A percentile compares a stretch with the other conserved stretches of the same genome.
Conservation (phyloP, 139 green algal species). For the Chlamydomonas asymmetrica region DNA sequence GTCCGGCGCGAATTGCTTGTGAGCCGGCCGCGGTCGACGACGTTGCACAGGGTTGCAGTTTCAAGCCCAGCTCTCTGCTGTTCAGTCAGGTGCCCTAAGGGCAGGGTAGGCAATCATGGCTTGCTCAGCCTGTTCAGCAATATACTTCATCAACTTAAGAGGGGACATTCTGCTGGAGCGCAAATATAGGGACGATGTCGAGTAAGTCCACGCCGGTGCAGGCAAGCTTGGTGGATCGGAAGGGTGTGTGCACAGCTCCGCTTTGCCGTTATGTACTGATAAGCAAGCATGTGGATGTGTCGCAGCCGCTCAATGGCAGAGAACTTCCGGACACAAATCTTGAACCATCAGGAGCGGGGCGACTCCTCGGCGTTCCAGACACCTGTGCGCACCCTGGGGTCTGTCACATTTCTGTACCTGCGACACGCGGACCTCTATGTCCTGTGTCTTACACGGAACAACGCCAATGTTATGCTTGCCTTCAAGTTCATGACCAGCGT, state of each 20-base stretch:
- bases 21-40: too few species aligned
- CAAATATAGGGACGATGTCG: constrained; percentile 90
- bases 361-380: constrained; percentile 35
- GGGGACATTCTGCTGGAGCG: constrained; percentile 93
- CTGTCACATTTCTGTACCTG: constrained; percentile 86
- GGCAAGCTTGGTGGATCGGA: too few species aligned
- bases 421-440: constrained; percentile 91
- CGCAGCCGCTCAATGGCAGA: constrained; percentile 80
- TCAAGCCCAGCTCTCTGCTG: too few species aligned
- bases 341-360: constrained; percentile 75
- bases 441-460: constrained; percentile 84
- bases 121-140: constrained; percentile 45
- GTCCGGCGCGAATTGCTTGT: too few species aligned
- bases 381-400: constrained; percentile 82
- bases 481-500: constrained; percentile 92
- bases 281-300: background rate
- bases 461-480: constrained; percentile 90
- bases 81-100: too few species aligned
- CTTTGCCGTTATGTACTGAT: background rate
- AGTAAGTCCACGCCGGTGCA: too few species aligned
- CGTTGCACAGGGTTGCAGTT: too few species aligned
- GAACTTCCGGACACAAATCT: constrained; percentile 87
- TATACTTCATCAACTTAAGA: constrained; percentile 93
- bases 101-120: too few species aligned
- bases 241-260: too few species aligned